Conservation (phyloP, 2,329 filamentous ascomycete genomes). For the Phyllachora maydis region DNA sequence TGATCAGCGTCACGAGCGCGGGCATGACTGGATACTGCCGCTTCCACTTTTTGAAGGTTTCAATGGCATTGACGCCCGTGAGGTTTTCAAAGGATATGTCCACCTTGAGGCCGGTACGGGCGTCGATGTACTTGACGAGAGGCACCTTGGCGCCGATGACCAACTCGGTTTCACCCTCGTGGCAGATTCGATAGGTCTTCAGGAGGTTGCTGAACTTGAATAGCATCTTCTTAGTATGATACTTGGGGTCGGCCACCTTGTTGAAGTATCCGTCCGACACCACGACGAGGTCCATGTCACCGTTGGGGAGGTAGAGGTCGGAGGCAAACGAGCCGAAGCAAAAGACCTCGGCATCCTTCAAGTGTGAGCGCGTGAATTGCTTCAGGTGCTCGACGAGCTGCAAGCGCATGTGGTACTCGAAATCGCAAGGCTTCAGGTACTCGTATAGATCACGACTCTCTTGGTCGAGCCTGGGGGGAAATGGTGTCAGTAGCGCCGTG, state of each 20-base stretch:
- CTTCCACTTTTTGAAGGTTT: slow-evolving; percentile 69
- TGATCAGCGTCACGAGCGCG: slow-evolving; percentile 67
- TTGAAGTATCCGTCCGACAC: slow-evolving; percentile 40
- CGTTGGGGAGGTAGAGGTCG: slow-evolving; percentile 47
- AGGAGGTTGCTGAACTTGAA: slow-evolving; percentile 43
- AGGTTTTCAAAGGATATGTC: slow-evolving; percentile 92
- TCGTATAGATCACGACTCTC: slow-evolving; percentile 82
- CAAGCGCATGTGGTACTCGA: slow-evolving; percentile 56
- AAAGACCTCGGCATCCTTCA: slow-evolving; percentile 40
- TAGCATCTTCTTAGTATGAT: slow-evolving; percentile 32
- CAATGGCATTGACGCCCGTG: slow-evolving; percentile 59
- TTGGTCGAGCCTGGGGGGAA: slow-evolving; percentile 50
- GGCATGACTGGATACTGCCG: slow-evolving; percentile 65
- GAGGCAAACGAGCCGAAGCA: slow-evolving; percentile 91
- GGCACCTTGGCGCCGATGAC: slow-evolving; percentile 69
- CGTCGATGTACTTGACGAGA: slow-evolving; percentile 78
- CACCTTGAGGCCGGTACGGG: slow-evolving; percentile 56
- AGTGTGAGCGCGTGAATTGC: slow-evolving; percentile 31
- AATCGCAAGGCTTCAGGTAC: slow-evolving; percentile 56
- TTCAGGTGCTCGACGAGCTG: slow-evolving; percentile 53
- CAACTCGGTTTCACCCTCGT: slow-evolving; percentile 36
- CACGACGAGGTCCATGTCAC: slow-evolving; percentile 87
- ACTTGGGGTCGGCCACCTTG: slow-evolving; percentile 24
- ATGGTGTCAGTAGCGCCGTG: slow-evolving; percentile 2
- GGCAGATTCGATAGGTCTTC: slow-evolving; percentile 30